Conservation (phyloP, 257 asterid genomes). For the Leonotis leonurus region DNA sequence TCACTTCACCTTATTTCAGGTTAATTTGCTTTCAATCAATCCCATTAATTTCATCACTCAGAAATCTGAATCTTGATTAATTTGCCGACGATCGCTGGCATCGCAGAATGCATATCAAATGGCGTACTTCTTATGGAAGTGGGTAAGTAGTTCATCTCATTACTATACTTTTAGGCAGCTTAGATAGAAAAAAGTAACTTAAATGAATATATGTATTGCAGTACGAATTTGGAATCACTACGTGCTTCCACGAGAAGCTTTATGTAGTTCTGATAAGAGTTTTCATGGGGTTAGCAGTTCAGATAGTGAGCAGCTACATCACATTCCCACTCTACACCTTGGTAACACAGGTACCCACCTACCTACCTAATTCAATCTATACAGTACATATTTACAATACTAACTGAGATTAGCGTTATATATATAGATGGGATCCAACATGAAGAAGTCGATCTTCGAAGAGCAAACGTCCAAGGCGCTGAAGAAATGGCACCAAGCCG, state of each 20-base stretch:
- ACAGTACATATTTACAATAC: too few relatives aligned
- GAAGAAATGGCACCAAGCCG: constrained; percentile 55
- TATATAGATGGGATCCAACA: constrained; percentile 72
- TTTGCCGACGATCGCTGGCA: too few relatives aligned
- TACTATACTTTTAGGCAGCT: background rate
- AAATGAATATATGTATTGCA: too few relatives aligned
- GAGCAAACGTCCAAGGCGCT: constrained; percentile 63
- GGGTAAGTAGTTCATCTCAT: constrained; percentile 27
- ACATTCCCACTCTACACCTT: constrained; percentile 63
- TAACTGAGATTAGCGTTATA: too few relatives aligned
- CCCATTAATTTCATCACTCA: too few relatives aligned
- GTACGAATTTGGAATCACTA: constrained; percentile 52
- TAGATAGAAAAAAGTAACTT: too few relatives aligned
- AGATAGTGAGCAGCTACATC: constrained; percentile 51
- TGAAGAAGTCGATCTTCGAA: constrained; percentile 58
- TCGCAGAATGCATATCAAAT: constrained; percentile 74
- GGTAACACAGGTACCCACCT: constrained; percentile 68
- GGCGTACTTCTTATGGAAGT: constrained; percentile 68
- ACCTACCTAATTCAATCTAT: too few relatives aligned
- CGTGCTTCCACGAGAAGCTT: constrained; percentile 55
- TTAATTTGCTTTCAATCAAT: too few relatives aligned
- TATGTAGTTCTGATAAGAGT: constrained; percentile 35
- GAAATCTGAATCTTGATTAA: too few relatives aligned
- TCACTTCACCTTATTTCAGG: constrained; percentile 60
- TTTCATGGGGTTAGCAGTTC: constrained; percentile 46